phyloP scores from a whole-genome alignment of 148 eudicot genomes.

The Cornus kousa region DNA sequence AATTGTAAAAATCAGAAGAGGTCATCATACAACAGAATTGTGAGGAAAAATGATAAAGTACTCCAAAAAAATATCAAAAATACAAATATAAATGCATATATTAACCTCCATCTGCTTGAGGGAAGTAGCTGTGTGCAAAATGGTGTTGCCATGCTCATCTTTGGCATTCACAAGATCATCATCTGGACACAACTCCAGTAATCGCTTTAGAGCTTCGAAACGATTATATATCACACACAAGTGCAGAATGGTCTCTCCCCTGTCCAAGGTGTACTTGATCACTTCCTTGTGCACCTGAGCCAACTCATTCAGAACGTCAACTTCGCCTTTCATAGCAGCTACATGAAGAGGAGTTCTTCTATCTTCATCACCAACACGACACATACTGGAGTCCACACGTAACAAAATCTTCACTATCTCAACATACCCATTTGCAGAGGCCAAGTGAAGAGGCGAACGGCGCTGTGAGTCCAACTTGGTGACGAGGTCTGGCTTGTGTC shows the following conservation, averaged over 20 bases:
- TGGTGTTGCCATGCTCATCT: slow-evolving; percentile 16
- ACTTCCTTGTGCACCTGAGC: neutral
- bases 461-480: slow-evolving; percentile 4
- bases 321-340: slow-evolving; percentile 21
- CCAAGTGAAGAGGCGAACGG: slow-evolving; percentile 18
- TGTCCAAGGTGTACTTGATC: neutral
- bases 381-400: neutral
- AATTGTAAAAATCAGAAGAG: too few relatives aligned
- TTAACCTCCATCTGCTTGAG: slow-evolving; percentile 4
- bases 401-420: slow-evolving; percentile 9
- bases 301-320: slow-evolving; percentile 5
- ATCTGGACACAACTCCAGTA: neutral
- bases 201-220: slow-evolving; percentile 12
- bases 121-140: slow-evolving; percentile 17
- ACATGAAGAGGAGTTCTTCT: slow-evolving; percentile 20
- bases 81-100: too few relatives aligned
- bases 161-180: slow-evolving; percentile 9
- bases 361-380: slow-evolving; percentile 5
- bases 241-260: slow-evolving; percentile 16
- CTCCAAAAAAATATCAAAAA: too few relatives aligned
- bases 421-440: slow-evolving; percentile 14
- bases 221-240: slow-evolving; percentile 18
- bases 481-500: slow-evolving; percentile 5
- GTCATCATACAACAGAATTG: too few relatives aligned
- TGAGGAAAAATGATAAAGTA: too few relatives aligned